phyloP scores from a whole-genome alignment of 2,329 filamentous ascomycete genomes.

The Sarocladiaceae sp. region DNA sequence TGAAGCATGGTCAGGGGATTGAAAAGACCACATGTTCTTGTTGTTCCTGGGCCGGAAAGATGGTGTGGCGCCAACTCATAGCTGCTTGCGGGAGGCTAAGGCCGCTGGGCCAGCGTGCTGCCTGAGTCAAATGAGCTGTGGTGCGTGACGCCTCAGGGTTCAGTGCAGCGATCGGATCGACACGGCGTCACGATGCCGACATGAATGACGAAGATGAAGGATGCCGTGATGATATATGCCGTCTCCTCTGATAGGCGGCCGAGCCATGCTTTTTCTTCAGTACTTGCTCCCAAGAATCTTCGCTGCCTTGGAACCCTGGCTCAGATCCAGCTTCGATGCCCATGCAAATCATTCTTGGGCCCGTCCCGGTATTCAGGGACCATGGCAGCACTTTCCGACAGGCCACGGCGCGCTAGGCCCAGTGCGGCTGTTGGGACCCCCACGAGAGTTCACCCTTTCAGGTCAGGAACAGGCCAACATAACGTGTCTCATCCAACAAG shows the following conservation, averaged over 20 bases:
- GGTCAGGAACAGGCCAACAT: slow-evolving; percentile 4
- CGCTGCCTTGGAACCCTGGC: no score
- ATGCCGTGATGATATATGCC: background rate
- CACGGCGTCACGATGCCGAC: slow-evolving; percentile 7
- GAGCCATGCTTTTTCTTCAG: background rate
- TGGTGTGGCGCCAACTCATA: background rate
- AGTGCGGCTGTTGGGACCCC: background rate
- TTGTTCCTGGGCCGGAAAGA: slow-evolving; percentile 2
- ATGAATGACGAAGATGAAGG: background rate
- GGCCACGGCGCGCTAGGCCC: background rate
- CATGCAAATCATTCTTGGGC: background rate
- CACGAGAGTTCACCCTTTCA: background rate
- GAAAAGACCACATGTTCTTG: slow-evolving; percentile 1
- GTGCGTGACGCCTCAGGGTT: background rate
- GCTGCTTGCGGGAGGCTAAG: slow-evolving; percentile 6
- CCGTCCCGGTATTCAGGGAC: slow-evolving; percentile 2
- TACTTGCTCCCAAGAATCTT: no score
- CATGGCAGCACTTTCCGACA: background rate
- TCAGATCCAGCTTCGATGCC: background rate
- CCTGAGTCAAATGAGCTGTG: background rate
- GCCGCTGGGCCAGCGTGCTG: background rate
- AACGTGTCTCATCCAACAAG: slow-evolving; percentile 7
- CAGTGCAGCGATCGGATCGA: background rate
- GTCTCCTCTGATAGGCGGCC: no score
- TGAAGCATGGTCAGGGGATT: background rate